Percentiles rank a stretch among this genome's conserved stretches.
Evolutionary conservation across 176 grass and related monocot genomes (phyloP).

Genomic region (Triticum aestivum): IWGSC_CS_RefSeq_v2.1 NC_057807.1:130171552-130172051

Average conservation of each 20-base stretch:
- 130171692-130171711: not conserved
- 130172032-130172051: constrained; percentile 26
- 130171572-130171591: not conserved
- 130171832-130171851: not conserved
- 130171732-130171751: too few species aligned
- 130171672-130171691: not conserved
- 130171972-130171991: constrained; percentile 43
- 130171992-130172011: constrained; percentile 61
- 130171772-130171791: not conserved
- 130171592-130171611: too few species aligned
- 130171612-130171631: too few species aligned
- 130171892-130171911: too few species aligned
- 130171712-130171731: too few species aligned
- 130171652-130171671: not conserved
- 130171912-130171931: too few species aligned
- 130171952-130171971: constrained; percentile 69
- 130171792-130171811: not conserved
- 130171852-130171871: too few species aligned
- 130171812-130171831: not conserved
- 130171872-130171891: too few species aligned
- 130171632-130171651: not conserved
- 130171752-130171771: too few species aligned
- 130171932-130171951: constrained; percentile 9
- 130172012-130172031: constrained; percentile 67
- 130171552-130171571: not conserved